Evolutionary conservation across 83 land plant genomes (phyloP), one percentile per base, ranked within the genome.

Genomic region (Isoetes engelmannii): DNA sequence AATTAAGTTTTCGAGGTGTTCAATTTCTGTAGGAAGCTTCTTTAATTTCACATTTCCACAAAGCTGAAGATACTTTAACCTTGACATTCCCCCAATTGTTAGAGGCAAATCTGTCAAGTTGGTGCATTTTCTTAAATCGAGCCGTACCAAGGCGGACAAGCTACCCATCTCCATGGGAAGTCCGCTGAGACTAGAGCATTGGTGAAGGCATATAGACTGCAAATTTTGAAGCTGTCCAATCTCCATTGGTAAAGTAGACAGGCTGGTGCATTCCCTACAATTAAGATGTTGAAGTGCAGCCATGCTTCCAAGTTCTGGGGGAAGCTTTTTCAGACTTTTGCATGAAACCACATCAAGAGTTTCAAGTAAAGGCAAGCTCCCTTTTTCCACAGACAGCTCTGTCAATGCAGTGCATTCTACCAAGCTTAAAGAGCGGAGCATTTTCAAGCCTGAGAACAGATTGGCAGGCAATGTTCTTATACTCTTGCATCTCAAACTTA

Each of bases 141-240:
- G 62, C 62, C 62, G 18, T 19, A 18, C 62, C 62, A 59, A 18
- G 9, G 28, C 19, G 19, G 62, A 12, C 62, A 59, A 18, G 28
- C 28, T 59, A 9, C 62, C 62, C 1, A 59, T 18, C 62, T 59
- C 28, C 28, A 37, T 18, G 9, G 62, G 62, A 12, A 59, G 62
- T 10, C 9, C 3, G 18, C 28, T 59, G 62, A 59, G 62, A 12
- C 28, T 59, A 7, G 62, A 59, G 19, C 62, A 59, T 42, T 59
- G 62, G 28, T 59, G 62, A 37, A 59, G 62, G 62, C 28, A 59
- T 9, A 59, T 8, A 12, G 62, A 20, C 62, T 59, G 62, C 18
- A 59, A 4, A 8, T 19, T 59, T 12, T 18, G 18, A 12, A 18
- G 62, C 62, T 59, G 18, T 18, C 62, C 62, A 59, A 59, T 42